phyloP scores from a whole-genome alignment of 2,329 filamentous ascomycete species.

The Fusarium sp. region DNA sequence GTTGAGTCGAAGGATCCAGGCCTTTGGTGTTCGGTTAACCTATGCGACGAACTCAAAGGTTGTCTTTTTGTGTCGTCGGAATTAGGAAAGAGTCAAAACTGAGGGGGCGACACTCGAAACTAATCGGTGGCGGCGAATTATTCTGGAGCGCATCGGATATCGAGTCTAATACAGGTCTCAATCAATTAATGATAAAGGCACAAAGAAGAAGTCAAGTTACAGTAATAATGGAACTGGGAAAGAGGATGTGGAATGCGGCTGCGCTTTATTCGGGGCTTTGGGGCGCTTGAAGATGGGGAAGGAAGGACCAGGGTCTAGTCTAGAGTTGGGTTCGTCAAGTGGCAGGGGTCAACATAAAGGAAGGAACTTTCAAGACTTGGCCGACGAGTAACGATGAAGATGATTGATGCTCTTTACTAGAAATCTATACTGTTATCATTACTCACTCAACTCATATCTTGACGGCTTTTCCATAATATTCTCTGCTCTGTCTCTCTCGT shows the following conservation, averaged over 20 bases:
- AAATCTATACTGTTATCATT: not conserved
- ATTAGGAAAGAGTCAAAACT: not conserved
- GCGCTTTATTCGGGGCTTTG: conserved; percentile 34
- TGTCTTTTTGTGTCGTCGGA: not conserved
- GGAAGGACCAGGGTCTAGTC: conserved; percentile 13
- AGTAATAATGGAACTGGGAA: not conserved
- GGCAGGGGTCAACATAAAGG: not conserved
- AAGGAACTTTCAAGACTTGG: not conserved
- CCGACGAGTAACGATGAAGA: not conserved
- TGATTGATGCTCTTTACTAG: not conserved
- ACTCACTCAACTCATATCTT: not conserved
- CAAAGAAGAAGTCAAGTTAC: not conserved
- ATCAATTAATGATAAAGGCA: not conserved
- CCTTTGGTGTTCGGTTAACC: conserved; percentile 4
- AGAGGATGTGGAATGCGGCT: conserved; percentile 6
- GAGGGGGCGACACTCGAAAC: conserved; percentile 5
- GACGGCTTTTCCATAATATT: too few species aligned
- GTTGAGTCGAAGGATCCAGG: conserved; percentile 22
- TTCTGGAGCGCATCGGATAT: conserved; percentile 8
- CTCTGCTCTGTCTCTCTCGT: not conserved
- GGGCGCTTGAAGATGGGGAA: conserved; percentile 21
- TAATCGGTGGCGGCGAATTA: conserved; percentile 7
- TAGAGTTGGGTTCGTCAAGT: not conserved
- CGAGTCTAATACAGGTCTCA: not conserved
- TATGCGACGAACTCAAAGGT: conserved; percentile 10